Percentiles rank a stretch among this genome's conserved stretches.
Evolutionary conservation across 805 yeast species (phyloP).

Genomic region (Ogataea nonfermentans): DNA sequence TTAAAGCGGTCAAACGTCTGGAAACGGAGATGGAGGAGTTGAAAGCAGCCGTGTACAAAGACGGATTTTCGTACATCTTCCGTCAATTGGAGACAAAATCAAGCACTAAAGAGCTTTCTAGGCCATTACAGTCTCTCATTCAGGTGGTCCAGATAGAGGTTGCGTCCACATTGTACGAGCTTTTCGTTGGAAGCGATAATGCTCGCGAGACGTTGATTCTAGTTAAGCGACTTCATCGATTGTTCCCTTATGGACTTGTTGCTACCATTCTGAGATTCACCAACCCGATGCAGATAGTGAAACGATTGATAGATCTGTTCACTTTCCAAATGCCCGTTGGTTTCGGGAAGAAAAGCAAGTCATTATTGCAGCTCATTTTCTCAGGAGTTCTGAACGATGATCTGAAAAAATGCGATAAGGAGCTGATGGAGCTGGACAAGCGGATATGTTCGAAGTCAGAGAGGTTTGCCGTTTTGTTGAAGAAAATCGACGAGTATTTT

Average conservation of each 20-base stretch:
- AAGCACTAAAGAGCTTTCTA: slow-evolving; percentile 57
- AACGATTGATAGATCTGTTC: slow-evolving; percentile 74
- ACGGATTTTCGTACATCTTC: slow-evolving; percentile 61
- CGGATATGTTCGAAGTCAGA: slow-evolving; percentile 30
- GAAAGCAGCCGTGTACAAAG: slow-evolving; percentile 28
- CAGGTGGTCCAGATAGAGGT: slow-evolving; percentile 83
- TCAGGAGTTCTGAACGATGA: slow-evolving; percentile 74
- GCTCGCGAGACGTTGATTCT: slow-evolving; percentile 75
- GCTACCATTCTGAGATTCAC: slow-evolving; percentile 77
- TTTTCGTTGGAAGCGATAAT: slow-evolving; percentile 77
- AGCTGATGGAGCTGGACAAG: slow-evolving; percentile 45
- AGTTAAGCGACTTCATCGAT: slow-evolving; percentile 63
- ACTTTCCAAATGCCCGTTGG: slow-evolving; percentile 75
- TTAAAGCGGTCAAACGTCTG: slow-evolving; percentile 29
- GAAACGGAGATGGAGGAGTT: slow-evolving; percentile 44
- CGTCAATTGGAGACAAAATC: slow-evolving; percentile 59
- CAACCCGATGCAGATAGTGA: slow-evolving; percentile 82
- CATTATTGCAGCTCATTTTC: slow-evolving; percentile 72
- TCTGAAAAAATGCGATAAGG: slow-evolving; percentile 57
- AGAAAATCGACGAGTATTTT: slow-evolving; percentile 33
- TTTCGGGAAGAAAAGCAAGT: slow-evolving; percentile 39
- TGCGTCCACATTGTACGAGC: slow-evolving; percentile 79
- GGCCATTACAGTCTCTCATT: slow-evolving; percentile 63
- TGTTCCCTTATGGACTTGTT: slow-evolving; percentile 79
- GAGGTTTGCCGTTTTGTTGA: slow-evolving; percentile 16